Conservation (phyloP, 768 basidiomycete genomes). For the Macrolepiota albuminosa region DNA sequence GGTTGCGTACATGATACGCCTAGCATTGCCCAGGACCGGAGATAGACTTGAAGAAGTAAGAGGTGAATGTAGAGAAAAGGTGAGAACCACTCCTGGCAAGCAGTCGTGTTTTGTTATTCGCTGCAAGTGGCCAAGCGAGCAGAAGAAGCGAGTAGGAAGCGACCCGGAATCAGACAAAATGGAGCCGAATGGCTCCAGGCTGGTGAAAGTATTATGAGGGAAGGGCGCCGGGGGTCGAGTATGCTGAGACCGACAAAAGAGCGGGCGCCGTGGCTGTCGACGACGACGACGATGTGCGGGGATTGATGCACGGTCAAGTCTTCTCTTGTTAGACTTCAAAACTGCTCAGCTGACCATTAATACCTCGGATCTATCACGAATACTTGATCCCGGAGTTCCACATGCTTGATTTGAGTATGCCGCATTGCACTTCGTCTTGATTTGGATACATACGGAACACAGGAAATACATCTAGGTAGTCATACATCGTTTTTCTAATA, state of each 20-base stretch:
- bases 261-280: slow-evolving; percentile 15
- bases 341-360: slow-evolving; percentile 18
- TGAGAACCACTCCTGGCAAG: slow-evolving; percentile 9
- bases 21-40: slow-evolving; percentile 45
- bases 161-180: slow-evolving; percentile 11
- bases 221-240: neutral
- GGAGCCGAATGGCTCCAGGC: slow-evolving; percentile 6
- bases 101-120: slow-evolving; percentile 12
- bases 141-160: slow-evolving; percentile 17
- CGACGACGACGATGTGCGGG: slow-evolving; percentile 11
- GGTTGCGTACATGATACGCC: slow-evolving; percentile 53
- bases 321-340: slow-evolving; percentile 7
- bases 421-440: slow-evolving; percentile 7
- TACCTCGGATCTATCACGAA: slow-evolving; percentile 22
- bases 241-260: slow-evolving; percentile 7
- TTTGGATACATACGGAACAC: slow-evolving; percentile 12
- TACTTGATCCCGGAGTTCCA: slow-evolving; percentile 10
- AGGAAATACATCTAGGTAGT: neutral
- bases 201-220: neutral
- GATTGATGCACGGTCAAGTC: slow-evolving; percentile 14
- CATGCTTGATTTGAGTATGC: slow-evolving; percentile 12
- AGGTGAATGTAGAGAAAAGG: slow-evolving; percentile 20
- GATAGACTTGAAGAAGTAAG: slow-evolving; percentile 25
- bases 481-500: slow-evolving; percentile 43
- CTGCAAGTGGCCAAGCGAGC: slow-evolving; percentile 15